Evolutionary conservation across 768 basidiomycete genomes (phyloP).

Genomic region (Tulasnella sp.): DNA sequence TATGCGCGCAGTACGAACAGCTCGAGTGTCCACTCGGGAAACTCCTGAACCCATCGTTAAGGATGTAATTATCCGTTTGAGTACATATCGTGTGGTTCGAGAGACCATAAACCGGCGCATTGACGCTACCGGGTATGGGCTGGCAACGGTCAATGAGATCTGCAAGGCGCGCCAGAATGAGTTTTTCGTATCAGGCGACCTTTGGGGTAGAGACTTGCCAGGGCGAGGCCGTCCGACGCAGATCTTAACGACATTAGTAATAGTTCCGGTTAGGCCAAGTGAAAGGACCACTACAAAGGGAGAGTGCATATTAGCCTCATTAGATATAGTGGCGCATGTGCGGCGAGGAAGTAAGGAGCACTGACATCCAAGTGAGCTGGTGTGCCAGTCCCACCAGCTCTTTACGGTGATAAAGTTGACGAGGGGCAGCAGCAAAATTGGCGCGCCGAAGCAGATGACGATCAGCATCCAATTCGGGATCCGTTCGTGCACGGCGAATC

Average conservation of each 20-base stretch:
- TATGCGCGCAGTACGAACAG: slow-evolving; percentile 52
- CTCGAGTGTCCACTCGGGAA: slow-evolving; percentile 94
- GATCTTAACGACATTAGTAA: slow-evolving; percentile 84
- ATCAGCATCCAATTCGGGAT: slow-evolving; percentile 56
- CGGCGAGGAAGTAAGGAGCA: background rate
- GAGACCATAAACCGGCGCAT: slow-evolving; percentile 69
- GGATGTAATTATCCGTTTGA: slow-evolving; percentile 55
- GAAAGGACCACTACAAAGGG: slow-evolving; percentile 56
- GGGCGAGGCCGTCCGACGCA: slow-evolving; percentile 86
- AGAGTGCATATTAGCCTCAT: background rate
- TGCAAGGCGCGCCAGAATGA: too few relatives aligned
- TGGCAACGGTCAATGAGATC: slow-evolving; percentile 74
- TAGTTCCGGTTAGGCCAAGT: slow-evolving; percentile 70
- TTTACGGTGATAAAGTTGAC: slow-evolving; percentile 73
- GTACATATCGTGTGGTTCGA: slow-evolving; percentile 81
- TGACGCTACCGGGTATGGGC: slow-evolving; percentile 63
- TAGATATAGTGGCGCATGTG: background rate
- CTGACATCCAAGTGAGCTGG: slow-evolving; percentile 41
- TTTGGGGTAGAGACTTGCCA: slow-evolving; percentile 50
- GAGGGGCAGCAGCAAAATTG: slow-evolving; percentile 66
- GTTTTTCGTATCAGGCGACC: slow-evolving; percentile 33
- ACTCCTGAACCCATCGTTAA: slow-evolving; percentile 86
- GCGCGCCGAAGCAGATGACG: slow-evolving; percentile 60
- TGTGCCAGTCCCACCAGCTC: slow-evolving; percentile 88
- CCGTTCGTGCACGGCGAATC: slow-evolving; percentile 74